phyloP scores from a whole-genome alignment of 1,284 basidiomycete genomes.

The Pseudozyma hubeiensis region DNA sequence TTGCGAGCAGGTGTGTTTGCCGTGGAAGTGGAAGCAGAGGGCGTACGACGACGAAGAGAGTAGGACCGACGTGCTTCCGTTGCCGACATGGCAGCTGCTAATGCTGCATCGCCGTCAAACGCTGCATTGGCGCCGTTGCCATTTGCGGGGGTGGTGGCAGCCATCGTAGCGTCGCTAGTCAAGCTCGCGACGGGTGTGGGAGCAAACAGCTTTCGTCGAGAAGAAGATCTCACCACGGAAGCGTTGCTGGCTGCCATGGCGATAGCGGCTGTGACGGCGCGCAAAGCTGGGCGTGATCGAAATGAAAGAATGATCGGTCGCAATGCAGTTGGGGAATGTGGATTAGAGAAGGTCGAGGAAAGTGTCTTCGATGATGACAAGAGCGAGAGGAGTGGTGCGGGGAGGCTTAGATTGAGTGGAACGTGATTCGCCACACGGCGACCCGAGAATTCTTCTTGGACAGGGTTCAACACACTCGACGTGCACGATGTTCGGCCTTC shows the following conservation, averaged over 20 bases:
- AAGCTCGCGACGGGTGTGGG: constrained; percentile 19
- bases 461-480: not conserved
- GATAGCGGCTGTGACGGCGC: not conserved
- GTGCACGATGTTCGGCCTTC: not conserved
- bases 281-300: not conserved
- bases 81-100: constrained; percentile 25
- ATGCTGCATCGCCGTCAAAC: constrained; percentile 12
- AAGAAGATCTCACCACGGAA: constrained; percentile 3
- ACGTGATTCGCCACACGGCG: constrained; percentile 1
- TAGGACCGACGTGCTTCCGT: constrained; percentile 26
- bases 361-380: not conserved
- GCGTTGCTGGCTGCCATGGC: constrained; percentile 7
- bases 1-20: not conserved
- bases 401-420: not conserved
- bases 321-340: not conserved
- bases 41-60: constrained; percentile 19
- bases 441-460: not conserved
- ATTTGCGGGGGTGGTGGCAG: not conserved
- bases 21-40: not conserved
- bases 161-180: not conserved
- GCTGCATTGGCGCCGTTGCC: not conserved
- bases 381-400: not conserved
- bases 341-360: not conserved
- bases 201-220: constrained; percentile 44
- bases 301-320: not conserved